phyloP scores from a whole-genome alignment of 2,329 filamentous ascomycete species.

The Bretziella fagacearum region DNA sequence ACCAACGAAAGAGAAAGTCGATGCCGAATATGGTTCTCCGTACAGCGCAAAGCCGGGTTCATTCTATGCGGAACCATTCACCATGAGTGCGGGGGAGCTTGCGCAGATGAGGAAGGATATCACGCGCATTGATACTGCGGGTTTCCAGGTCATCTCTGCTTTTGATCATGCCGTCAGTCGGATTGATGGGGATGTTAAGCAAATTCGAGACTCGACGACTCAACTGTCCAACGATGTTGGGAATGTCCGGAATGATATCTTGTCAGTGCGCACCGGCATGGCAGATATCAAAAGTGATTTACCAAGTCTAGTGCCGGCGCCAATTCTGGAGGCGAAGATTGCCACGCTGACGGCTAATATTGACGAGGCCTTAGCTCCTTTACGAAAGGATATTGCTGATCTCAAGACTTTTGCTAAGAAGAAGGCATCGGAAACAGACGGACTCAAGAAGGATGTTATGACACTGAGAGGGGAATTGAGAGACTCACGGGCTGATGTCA shows the following conservation, averaged over 20 bases:
- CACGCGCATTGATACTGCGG: slow-evolving; percentile 23
- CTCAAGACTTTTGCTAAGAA: not conserved
- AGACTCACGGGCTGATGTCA: too few relatives aligned
- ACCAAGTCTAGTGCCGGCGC: not conserved
- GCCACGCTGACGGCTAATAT: not conserved
- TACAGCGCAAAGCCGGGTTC: not conserved
- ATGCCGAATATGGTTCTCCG: not conserved
- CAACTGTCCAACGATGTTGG: slow-evolving; percentile 18
- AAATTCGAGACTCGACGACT: slow-evolving; percentile 20
- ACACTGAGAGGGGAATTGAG: not conserved
- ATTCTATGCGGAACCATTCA: not conserved
- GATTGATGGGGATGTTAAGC: slow-evolving; percentile 22
- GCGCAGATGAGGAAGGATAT: slow-evolving; percentile 19
- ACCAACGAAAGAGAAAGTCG: not conserved
- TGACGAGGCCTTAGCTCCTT: not conserved
- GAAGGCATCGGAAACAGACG: not conserved
- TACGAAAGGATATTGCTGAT: not conserved
- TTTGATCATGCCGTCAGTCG: slow-evolving; percentile 23
- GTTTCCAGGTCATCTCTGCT: slow-evolving; percentile 23
- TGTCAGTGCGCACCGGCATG: slow-evolving; percentile 19
- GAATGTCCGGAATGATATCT: slow-evolving; percentile 18
- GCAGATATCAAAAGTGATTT: slow-evolving; percentile 14
- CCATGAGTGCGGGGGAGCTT: slow-evolving; percentile 3
- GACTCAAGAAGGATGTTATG: not conserved
- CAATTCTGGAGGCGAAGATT: slow-evolving; percentile 1